These are phyloP conservation scores for Martensiomyces pterosporus DNA, from an alignment of 192 early-diverging fungal species.

Conservation along the genomic window DNA sequence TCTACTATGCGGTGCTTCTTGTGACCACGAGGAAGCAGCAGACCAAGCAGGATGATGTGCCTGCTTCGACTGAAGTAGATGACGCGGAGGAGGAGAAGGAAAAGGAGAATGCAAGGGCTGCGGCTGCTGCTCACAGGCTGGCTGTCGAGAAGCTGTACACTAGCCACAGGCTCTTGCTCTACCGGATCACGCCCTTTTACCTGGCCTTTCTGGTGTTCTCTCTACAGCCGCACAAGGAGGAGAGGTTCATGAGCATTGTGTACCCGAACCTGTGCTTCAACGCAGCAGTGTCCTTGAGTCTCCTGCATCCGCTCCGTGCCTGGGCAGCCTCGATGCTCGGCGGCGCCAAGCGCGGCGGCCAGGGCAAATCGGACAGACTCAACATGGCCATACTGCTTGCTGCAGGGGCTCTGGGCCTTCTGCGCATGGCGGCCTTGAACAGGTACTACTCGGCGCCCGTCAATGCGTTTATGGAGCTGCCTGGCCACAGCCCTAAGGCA, in stretches of 20 bases:
- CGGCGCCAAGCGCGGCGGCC: slow-evolving; percentile 7
- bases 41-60: no score
- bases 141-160: not conserved
- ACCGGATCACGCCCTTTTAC: slow-evolving; percentile 67
- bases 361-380: not conserved
- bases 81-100: not conserved
- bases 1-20: slow-evolving; percentile 2
- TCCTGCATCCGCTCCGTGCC: slow-evolving; percentile 48
- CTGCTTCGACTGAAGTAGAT: no score
- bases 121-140: not conserved
- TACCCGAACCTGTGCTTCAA: slow-evolving; percentile 85
- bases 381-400: slow-evolving; percentile 48
- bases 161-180: slow-evolving; percentile 39
- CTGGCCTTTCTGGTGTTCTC: slow-evolving; percentile 76
- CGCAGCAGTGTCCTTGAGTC: slow-evolving; percentile 61
- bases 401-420: slow-evolving; percentile 55
- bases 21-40: not conserved
- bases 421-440: slow-evolving; percentile 65
- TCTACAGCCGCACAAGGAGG: slow-evolving; percentile 95
- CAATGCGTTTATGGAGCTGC: slow-evolving; percentile 53
- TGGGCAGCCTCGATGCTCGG: slow-evolving; percentile 8
- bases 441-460: slow-evolving; percentile 76
- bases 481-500: slow-evolving; percentile 6
- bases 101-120: not conserved
- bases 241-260: slow-evolving; percentile 87